Base-by-base conservation (phyloP, 306 rosid genomes). In the Vigna angularis region DNA sequence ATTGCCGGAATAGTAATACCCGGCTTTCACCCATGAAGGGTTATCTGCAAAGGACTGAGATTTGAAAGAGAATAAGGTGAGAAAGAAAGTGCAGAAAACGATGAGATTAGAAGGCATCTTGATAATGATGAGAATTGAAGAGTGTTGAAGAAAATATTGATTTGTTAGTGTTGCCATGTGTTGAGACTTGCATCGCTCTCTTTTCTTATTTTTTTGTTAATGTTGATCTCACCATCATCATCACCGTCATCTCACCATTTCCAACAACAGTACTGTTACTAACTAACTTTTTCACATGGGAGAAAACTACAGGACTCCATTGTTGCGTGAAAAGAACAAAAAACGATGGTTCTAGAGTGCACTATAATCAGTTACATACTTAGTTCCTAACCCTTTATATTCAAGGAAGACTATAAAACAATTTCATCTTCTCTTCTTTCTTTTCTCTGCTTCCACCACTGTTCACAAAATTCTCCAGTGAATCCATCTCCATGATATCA, bases 41-140 rank as follows among this genome's bases (percentile, higher is more conserved):
- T 70, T 34, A 6, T 72, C 55, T 9, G 75, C 53, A 26, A 20
- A 18, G 15, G 72, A 55, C 7, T 77, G 75, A 72, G 68, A 56
- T 38, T 62, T 57, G 17, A 84, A 64, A 76, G 59, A 48, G 40
- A 68, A 34, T 71, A 65, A 22, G 30, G 48, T 2, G 51, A 55
- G 38, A 56, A 78, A n/a, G 32, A 76, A 1, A 66, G 65, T 14
- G 70, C 62, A 70, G 77, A 36, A 4, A 38, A 22, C 5, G 18
- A 10, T 14, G n/a, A 73, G 18, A 34, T 16, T 63, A 52, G 82
- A 58, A 79, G 86, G 61, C 85, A 88, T 86, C 40, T 85, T n/a
- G 45, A n/a, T 30, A 42, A 45, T 24, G 66, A 10, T 42, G 13
- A 42, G 47, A 42, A 42, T 9, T 24, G 72, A 20, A 11, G 20